phyloP scores from a whole-genome alignment of 2,329 filamentous ascomycete species.

The Xylariaceae sp. region DNA sequence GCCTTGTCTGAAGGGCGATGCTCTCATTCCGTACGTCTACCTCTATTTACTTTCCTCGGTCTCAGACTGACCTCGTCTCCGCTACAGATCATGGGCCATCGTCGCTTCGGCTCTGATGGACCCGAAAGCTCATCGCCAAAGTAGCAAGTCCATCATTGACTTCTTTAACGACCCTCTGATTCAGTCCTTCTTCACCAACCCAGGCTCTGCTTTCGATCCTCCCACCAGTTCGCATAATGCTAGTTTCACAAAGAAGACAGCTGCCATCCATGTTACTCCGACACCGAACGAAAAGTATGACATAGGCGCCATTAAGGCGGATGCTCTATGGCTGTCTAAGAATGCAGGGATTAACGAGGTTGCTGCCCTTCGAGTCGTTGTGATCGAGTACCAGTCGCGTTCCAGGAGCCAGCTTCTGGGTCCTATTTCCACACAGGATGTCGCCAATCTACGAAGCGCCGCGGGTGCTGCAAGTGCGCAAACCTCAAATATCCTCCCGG shows the following conservation, averaged over 20 bases:
- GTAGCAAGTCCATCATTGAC: conserved; percentile 51
- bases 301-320: conserved; percentile 75
- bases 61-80: conserved; percentile 18
- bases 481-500: conserved; percentile 51
- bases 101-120: conserved; percentile 54
- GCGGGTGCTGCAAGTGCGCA: conserved; percentile 60
- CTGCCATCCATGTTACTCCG: conserved; percentile 77
- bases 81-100: conserved; percentile 56
- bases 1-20: conserved; percentile 77
- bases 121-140: conserved; percentile 50
- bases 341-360: conserved; percentile 75
- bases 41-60: conserved; percentile 3
- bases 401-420: conserved; percentile 67
- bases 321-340: conserved; percentile 81
- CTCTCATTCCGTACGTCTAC: conserved; percentile 68
- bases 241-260: conserved; percentile 78
- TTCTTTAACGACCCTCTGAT: conserved; percentile 72
- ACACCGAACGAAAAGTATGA: conserved; percentile 64
- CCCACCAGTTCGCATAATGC: conserved; percentile 57
- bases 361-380: conserved; percentile 71
- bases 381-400: conserved; percentile 80
- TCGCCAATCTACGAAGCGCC: conserved; percentile 70
- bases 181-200: conserved; percentile 62
- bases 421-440: conserved; percentile 73
- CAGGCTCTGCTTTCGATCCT: conserved; percentile 62